Conservation (phyloP, 805 yeast genomes). For the Cyberlindnera bimundalis region DNA sequence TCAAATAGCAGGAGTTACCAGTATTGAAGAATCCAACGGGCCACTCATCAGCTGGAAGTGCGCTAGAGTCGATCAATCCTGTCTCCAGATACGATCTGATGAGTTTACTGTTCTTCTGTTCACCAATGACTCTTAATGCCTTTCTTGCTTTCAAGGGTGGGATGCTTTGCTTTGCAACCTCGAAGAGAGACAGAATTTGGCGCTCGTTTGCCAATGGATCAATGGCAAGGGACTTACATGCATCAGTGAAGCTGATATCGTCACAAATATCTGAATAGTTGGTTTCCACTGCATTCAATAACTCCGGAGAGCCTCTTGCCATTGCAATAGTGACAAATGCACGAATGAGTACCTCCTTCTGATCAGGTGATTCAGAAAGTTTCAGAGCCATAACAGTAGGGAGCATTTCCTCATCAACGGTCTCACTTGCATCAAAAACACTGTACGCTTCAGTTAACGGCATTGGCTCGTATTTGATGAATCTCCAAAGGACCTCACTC, state of each 20-base stretch:
- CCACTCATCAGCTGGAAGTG: constrained; percentile 62
- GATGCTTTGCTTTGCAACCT: constrained; percentile 35
- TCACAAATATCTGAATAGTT: constrained; percentile 31
- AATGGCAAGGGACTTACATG: constrained; percentile 47
- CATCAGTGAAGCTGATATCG: constrained; percentile 34
- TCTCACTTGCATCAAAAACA: constrained; percentile 45
- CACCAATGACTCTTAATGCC: constrained; percentile 55
- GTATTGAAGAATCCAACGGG: constrained; percentile 93
- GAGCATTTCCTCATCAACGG: constrained; percentile 66
- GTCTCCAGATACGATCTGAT: constrained; percentile 53
- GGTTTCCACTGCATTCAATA: constrained; percentile 50
- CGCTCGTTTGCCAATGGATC: constrained; percentile 53
- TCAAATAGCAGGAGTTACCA: constrained; percentile 94
- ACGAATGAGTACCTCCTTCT: constrained; percentile 42
- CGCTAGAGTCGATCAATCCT: constrained; percentile 59
- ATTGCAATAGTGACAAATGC: constrained; percentile 63
- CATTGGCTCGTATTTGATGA: constrained; percentile 45
- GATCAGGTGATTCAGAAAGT: constrained; percentile 47
- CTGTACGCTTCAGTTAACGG: constrained; percentile 48
- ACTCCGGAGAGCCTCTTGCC: constrained; percentile 50
- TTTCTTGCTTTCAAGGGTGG: constrained; percentile 55
- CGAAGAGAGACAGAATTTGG: constrained; percentile 50
- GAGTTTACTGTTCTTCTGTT: constrained; percentile 49
- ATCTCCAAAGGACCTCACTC: constrained; percentile 34
- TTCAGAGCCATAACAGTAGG: constrained; percentile 71